phyloP scores from a whole-genome alignment of 2,329 filamentous ascomycete species.

The Ascochyta viciae-villosae region DNA sequence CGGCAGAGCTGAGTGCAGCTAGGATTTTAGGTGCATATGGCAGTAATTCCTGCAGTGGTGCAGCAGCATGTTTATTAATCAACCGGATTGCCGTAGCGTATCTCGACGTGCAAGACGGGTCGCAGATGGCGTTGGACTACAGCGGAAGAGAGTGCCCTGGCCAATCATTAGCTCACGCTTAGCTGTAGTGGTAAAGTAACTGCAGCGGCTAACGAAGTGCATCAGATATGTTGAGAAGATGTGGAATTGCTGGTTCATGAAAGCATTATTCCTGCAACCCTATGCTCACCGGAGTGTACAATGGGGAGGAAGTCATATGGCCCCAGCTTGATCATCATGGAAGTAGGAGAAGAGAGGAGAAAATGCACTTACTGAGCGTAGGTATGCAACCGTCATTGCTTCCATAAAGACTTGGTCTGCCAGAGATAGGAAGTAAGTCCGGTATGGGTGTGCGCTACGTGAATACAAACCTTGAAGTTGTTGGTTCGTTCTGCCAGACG shows the following conservation, averaged over 20 bases:
- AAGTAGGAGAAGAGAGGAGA: background rate
- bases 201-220: background rate
- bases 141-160: background rate
- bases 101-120: background rate
- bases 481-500: background rate
- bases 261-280: slow-evolving; percentile 34
- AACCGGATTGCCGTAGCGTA: background rate
- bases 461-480: background rate
- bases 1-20: background rate
- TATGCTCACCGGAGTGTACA: background rate
- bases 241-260: slow-evolving; percentile 28
- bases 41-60: background rate
- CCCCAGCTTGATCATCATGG: slow-evolving; percentile 46
- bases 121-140: background rate
- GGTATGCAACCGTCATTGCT: background rate
- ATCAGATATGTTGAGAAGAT: slow-evolving; percentile 39
- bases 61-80: background rate
- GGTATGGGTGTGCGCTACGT: background rate
- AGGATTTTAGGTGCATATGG: background rate
- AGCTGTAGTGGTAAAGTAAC: background rate
- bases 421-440: background rate
- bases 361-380: slow-evolving; percentile 17
- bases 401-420: background rate
- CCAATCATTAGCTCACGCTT: slow-evolving; percentile 2
- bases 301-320: slow-evolving; percentile 39